A percentile compares a stretch with the other conserved stretches of the same genome.
Conservation (phyloP, 2,329 filamentous ascomycete genomes). For the Rutstroemia sp. region DNA sequence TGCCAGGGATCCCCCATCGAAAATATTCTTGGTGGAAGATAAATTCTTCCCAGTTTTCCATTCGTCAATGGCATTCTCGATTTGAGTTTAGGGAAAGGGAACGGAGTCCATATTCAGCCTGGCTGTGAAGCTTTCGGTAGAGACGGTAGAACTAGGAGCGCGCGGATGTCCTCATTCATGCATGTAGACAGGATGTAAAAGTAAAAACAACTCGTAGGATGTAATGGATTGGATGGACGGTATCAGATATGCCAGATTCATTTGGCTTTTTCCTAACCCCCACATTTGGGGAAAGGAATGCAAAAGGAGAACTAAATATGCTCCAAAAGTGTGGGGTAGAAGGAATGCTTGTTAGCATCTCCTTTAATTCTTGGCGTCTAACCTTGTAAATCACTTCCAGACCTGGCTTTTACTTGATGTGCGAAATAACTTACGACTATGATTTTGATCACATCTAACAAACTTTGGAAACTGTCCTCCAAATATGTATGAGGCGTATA, state of each 20-base stretch:
- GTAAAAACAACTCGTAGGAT: not conserved
- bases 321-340: not conserved
- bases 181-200: not conserved
- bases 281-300: not conserved
- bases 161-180: too few species aligned
- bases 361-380: not conserved
- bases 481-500: too few species aligned
- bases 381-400: not conserved
- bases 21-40: not conserved
- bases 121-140: not conserved
- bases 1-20: not conserved
- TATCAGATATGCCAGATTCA: not conserved
- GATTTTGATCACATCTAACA: not conserved
- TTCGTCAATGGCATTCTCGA: not conserved
- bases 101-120: not conserved
- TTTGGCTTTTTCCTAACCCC: not conserved
- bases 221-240: not conserved
- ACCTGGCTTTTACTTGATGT: not conserved
- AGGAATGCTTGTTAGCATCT: conserved; percentile 2
- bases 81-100: not conserved
- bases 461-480: not conserved
- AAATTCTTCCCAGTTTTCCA: not conserved
- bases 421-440: not conserved
- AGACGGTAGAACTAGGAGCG: too few species aligned
- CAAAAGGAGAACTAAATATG: not conserved